Conservation (phyloP, 2,329 filamentous ascomycete species). For the Colletotrichum theobromicola region DNA sequence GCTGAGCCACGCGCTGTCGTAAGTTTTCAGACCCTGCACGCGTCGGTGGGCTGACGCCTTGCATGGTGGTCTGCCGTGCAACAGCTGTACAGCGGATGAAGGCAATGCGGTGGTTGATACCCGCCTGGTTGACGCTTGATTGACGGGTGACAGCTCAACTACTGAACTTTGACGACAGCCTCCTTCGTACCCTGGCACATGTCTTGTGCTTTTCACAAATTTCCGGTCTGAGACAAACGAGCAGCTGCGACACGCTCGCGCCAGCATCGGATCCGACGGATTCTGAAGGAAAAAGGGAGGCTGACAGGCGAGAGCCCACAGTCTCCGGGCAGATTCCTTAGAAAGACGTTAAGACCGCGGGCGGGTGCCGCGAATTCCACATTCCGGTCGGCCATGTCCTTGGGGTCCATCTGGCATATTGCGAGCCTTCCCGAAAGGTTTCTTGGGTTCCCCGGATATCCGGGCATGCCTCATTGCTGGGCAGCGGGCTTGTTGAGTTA, state of each 20-base stretch:
- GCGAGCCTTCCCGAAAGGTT: neutral
- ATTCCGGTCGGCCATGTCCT: constrained; percentile 8
- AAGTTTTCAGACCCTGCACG: constrained; percentile 9
- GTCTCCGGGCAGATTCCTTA: neutral
- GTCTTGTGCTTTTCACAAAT: neutral
- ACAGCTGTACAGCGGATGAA: neutral
- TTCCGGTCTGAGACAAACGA: neutral
- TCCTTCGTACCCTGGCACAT: neutral
- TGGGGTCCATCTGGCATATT: neutral
- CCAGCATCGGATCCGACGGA: neutral
- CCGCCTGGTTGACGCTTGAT: neutral
- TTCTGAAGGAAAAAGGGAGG: neutral
- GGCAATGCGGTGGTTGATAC: neutral
- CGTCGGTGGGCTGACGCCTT: neutral
- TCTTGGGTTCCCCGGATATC: neutral
- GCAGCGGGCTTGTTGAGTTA: neutral
- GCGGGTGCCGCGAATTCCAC: constrained; percentile 1
- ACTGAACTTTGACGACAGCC: neutral
- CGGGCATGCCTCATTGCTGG: neutral
- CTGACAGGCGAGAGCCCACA: neutral
- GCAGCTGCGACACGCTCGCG: neutral
- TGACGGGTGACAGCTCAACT: neutral
- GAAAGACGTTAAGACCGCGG: neutral
- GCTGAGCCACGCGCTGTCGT: constrained; percentile 20
- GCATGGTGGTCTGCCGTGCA: neutral